Evolutionary conservation across 2,329 filamentous ascomycete species (phyloP).

Genomic region (Nemania sp.): DNA sequence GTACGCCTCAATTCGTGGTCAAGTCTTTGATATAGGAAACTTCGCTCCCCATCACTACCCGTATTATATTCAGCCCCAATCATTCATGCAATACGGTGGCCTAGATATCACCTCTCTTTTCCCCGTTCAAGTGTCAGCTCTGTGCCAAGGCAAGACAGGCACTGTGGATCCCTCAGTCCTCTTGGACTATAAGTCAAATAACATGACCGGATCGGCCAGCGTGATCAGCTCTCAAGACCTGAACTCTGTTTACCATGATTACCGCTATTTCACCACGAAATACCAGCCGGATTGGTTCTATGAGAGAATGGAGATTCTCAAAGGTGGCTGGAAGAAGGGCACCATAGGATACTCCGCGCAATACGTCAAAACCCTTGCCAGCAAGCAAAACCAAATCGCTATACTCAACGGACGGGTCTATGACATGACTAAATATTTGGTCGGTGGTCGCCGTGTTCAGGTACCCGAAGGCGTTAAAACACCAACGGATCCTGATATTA

Average conservation of each 20-base stretch:
- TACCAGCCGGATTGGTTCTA: slow-evolving; percentile 88
- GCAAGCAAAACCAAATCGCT: slow-evolving; percentile 67
- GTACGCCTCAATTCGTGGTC: slow-evolving; percentile 82
- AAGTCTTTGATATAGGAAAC: slow-evolving; percentile 79
- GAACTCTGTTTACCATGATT: slow-evolving; percentile 88
- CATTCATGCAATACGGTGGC: slow-evolving; percentile 80
- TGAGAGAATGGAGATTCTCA: slow-evolving; percentile 81
- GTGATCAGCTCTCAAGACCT: slow-evolving; percentile 68
- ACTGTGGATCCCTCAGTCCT: slow-evolving; percentile 70
- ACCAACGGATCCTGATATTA: slow-evolving; percentile 53
- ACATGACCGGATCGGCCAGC: slow-evolving; percentile 68
- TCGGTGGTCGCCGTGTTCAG: slow-evolving; percentile 70
- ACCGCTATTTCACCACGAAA: slow-evolving; percentile 81
- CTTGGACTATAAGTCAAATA: slow-evolving; percentile 79
- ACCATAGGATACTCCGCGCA: slow-evolving; percentile 79
- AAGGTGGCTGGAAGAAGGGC: slow-evolving; percentile 80
- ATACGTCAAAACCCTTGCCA: slow-evolving; percentile 72
- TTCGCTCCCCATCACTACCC: slow-evolving; percentile 83
- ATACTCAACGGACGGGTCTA: slow-evolving; percentile 82
- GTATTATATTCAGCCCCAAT: slow-evolving; percentile 59
- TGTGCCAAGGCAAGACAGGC: slow-evolving; percentile 79
- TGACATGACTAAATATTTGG: slow-evolving; percentile 82
- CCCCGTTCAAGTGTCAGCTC: slow-evolving; percentile 88
- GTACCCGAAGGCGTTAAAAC: slow-evolving; percentile 56
- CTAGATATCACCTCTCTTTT: slow-evolving; percentile 86